Conservation (phyloP, 208 protist genomes). For the Wallacemonas collosoma region DNA sequence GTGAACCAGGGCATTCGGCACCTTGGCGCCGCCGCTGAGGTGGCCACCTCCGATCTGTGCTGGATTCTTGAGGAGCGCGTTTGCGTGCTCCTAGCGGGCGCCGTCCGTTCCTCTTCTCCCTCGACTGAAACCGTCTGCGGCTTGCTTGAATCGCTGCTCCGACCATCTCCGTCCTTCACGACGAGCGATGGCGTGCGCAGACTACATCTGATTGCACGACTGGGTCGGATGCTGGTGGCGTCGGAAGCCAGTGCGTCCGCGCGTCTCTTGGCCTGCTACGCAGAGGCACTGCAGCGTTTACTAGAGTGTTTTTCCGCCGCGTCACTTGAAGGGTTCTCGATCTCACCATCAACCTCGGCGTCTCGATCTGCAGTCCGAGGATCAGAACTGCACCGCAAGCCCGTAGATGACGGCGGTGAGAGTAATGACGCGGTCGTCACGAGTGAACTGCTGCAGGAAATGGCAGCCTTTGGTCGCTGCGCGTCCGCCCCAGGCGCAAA, state of each 20-base stretch:
- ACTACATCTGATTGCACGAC: conserved; percentile 34
- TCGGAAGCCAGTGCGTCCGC: conserved; percentile 14
- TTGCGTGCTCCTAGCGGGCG: conserved; percentile 8
- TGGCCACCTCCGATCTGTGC: conserved; percentile 6
- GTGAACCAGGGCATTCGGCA: background rate
- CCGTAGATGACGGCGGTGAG: background rate
- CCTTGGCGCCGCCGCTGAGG: conserved; percentile 5
- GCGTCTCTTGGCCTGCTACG: conserved; percentile 27
- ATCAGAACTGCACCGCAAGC: too few species aligned
- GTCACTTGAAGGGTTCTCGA: conserved; percentile 17
- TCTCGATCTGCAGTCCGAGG: background rate
- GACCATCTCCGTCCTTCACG: conserved; percentile 29
- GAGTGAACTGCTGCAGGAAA: conserved; percentile 31
- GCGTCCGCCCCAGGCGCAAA: background rate
- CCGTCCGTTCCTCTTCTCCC: conserved; percentile 19
- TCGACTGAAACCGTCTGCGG: background rate
- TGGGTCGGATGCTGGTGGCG: conserved; percentile 30
- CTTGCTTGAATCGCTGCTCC: conserved; percentile 23
- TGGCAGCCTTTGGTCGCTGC: conserved; percentile 42
- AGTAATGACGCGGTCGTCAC: conserved; percentile 18
- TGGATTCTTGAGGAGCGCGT: conserved; percentile 14
- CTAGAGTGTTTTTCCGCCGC: conserved; percentile 23
- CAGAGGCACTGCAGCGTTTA: conserved; percentile 31
- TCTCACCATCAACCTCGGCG: background rate
- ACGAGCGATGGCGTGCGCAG: conserved; percentile 21